phyloP scores from a whole-genome alignment of 2,329 filamentous ascomycete species.

The Penicillium sp. region DNA sequence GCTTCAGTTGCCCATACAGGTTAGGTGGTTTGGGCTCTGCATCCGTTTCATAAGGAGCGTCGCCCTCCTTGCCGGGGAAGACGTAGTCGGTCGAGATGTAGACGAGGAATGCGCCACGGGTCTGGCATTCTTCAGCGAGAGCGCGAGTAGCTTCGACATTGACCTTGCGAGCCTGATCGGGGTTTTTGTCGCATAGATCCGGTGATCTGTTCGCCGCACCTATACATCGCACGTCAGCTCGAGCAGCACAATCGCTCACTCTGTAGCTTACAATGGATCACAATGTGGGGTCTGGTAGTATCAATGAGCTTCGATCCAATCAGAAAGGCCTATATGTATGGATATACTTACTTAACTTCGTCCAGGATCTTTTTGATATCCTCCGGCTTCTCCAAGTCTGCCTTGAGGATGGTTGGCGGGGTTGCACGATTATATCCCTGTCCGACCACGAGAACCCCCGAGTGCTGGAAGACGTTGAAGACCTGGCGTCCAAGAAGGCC shows the following conservation, averaged over 20 bases:
- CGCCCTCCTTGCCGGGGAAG: conserved; percentile 70
- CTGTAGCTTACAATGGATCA: conserved; percentile 67
- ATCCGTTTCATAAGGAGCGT: conserved; percentile 72
- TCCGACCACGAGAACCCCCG: conserved; percentile 65
- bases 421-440: conserved; percentile 70
- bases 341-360: conserved; percentile 47
- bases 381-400: conserved; percentile 46
- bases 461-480: conserved; percentile 61
- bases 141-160: conserved; percentile 67
- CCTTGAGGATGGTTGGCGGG: conserved; percentile 60
- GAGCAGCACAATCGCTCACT: not conserved
- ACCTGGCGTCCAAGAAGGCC: conserved; percentile 79
- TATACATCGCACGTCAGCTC: conserved; percentile 32
- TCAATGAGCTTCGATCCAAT: not conserved
- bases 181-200: conserved; percentile 76
- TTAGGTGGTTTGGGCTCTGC: conserved; percentile 67
- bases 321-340: not conserved
- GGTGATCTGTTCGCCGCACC: conserved; percentile 84
- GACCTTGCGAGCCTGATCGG: conserved; percentile 64
- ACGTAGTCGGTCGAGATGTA: conserved; percentile 71
- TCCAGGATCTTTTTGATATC: conserved; percentile 47
- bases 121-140: conserved; percentile 62
- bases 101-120: conserved; percentile 50
- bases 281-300: conserved; percentile 59
- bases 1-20: conserved; percentile 69